phyloP scores from a whole-genome alignment of 192 early-diverging fungal genomes.

The Pilobolus umbonatus region DNA sequence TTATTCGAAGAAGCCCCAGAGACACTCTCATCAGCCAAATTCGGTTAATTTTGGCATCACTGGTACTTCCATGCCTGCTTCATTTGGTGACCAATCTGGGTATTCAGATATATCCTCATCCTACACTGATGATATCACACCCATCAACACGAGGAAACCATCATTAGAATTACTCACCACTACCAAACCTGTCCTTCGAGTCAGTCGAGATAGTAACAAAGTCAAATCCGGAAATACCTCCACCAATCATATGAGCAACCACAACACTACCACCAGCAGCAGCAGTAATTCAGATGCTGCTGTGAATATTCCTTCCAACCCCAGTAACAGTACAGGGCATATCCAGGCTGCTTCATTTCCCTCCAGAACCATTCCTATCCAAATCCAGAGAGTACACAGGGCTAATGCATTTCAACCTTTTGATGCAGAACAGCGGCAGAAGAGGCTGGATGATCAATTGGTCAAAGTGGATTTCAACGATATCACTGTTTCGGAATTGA shows the following conservation, averaged over 20 bases:
- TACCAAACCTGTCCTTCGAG: background rate
- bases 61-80: constrained; percentile 16
- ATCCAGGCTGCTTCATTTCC: constrained; percentile 14
- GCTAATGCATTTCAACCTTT: background rate
- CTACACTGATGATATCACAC: background rate
- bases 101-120: background rate
- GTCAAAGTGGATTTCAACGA: constrained; percentile 66
- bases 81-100: background rate
- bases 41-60: constrained; percentile 7
- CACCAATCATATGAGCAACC: background rate
- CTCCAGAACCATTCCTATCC: constrained; percentile 29
- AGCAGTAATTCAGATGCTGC: background rate
- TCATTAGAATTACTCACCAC: background rate
- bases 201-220: background rate
- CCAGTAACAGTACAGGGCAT: background rate
- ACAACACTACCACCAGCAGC: background rate
- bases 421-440: constrained; percentile 47
- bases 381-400: constrained; percentile 23
- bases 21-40: background rate
- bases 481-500: constrained; percentile 69
- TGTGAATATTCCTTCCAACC: constrained; percentile 3
- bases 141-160: background rate
- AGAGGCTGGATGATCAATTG: constrained; percentile 56
- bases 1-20: constrained; percentile 22
- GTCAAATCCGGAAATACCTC: background rate